A percentile compares a stretch with the other conserved stretches of the same genome.
phyloP scores from a whole-genome alignment of 2,329 filamentous ascomycete species.

The Colletotrichum somersetense region DNA sequence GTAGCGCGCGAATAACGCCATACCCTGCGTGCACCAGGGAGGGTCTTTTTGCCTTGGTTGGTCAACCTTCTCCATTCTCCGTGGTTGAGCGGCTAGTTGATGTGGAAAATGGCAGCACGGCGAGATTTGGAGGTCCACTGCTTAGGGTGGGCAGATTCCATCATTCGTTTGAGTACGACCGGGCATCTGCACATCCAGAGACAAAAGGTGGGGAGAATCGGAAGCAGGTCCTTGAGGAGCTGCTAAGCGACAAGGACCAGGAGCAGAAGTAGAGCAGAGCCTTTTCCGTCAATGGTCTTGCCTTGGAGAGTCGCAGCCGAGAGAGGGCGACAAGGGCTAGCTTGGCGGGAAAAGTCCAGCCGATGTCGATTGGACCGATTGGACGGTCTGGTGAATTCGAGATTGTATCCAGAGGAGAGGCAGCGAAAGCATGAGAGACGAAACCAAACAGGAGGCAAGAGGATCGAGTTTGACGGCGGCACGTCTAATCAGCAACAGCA shows the following conservation, averaged over 20 bases:
- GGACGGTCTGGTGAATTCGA: constrained; percentile 10
- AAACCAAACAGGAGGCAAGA: constrained; percentile 23
- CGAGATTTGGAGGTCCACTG: constrained; percentile 41
- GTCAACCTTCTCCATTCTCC: constrained; percentile 37
- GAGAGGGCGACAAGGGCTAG: constrained; percentile 26
- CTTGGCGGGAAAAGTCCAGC: constrained; percentile 18
- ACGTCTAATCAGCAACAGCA: constrained; percentile 4
- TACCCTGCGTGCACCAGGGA: constrained; percentile 36
- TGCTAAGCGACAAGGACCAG: constrained; percentile 38
- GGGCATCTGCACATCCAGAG: constrained; percentile 40
- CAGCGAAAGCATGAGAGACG: not conserved
- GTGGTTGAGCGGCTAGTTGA: constrained; percentile 40
- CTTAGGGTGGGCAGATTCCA: constrained; percentile 39
- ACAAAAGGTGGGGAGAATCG: constrained; percentile 35
- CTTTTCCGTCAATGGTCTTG: constrained; percentile 31
- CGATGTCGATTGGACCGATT: constrained; percentile 29
- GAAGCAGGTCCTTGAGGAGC: constrained; percentile 31
- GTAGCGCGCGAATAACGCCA: constrained; percentile 43
- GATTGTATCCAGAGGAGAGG: not conserved
- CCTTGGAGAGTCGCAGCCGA: constrained; percentile 28
- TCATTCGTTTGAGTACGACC: constrained; percentile 41
- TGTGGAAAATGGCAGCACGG: constrained; percentile 41
- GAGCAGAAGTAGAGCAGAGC: constrained; percentile 9
- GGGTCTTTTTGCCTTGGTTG: constrained; percentile 40
- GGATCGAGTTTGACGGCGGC: constrained; percentile 10